A percentile compares a stretch with the other conserved stretches of the same genome.
phyloP scores from a whole-genome alignment of 768 basidiomycete species.

The Phlebiopsis gigantea region DNA sequence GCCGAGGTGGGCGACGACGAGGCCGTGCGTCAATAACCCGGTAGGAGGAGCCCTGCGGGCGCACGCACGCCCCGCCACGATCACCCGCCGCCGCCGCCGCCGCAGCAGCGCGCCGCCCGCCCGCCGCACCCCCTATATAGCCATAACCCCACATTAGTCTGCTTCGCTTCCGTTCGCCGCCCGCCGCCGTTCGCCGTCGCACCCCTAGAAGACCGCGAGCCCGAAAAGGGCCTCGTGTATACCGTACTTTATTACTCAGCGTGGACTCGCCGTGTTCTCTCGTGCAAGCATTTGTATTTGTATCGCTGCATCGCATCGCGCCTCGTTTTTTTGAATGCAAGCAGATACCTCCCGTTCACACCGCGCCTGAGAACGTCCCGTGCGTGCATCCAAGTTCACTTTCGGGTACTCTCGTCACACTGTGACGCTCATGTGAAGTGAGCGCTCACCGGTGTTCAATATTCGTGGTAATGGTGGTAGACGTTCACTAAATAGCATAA shows the following conservation, averaged over 20 bases:
- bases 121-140: neutral
- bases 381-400: no score
- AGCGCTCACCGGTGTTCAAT: no score
- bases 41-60: neutral
- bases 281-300: no score
- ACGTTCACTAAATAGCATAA: no score
- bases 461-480: no score
- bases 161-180: neutral
- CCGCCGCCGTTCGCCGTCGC: neutral
- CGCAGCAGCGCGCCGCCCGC: neutral
- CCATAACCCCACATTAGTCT: neutral
- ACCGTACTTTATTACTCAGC: neutral
- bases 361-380: no score
- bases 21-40: conserved; percentile 1
- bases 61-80: neutral
- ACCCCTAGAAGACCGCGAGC: neutral
- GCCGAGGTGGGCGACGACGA: conserved; percentile 13
- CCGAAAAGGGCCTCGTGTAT: neutral
- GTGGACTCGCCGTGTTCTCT: no score
- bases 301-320: no score
- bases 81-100: neutral
- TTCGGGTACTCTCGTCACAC: no score
- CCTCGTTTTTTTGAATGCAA: no score
- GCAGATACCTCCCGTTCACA: no score
- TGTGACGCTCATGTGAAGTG: no score